A percentile compares a stretch with the other conserved stretches of the same genome.
Evolutionary conservation across 768 basidiomycete genomes (phyloP).

Genomic region (Lentinus brumalis): DNA sequence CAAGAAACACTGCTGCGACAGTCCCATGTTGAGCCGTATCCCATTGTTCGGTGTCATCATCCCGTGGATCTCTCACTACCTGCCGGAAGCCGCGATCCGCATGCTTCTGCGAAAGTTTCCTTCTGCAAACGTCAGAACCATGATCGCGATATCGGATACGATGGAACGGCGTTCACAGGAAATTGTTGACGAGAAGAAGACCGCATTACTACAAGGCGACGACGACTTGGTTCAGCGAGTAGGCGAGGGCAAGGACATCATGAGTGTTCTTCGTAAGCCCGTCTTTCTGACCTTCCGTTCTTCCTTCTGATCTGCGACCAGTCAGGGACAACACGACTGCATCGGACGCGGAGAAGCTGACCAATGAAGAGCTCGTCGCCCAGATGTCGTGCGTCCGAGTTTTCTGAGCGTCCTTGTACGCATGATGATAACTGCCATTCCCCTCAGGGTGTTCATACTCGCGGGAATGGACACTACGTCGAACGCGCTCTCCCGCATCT

Average conservation of each 20-base stretch:
- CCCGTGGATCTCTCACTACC: neutral
- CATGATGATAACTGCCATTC: too few species aligned
- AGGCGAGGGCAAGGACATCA: slow-evolving; percentile 46
- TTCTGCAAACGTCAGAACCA: slow-evolving; percentile 22
- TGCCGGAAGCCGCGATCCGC: neutral
- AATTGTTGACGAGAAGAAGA: slow-evolving; percentile 42
- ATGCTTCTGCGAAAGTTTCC: neutral
- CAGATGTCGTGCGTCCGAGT: slow-evolving; percentile 19
- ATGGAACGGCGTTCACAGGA: slow-evolving; percentile 39
- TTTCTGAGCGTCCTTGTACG: neutral
- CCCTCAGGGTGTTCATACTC: slow-evolving; percentile 22
- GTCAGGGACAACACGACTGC: slow-evolving; percentile 24
- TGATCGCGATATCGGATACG: slow-evolving; percentile 38
- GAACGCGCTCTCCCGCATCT: slow-evolving; percentile 18
- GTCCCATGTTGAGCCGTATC: neutral
- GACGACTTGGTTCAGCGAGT: slow-evolving; percentile 34
- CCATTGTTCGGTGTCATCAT: neutral
- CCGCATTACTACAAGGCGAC: slow-evolving; percentile 37
- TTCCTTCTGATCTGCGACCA: neutral
- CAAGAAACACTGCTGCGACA: neutral
- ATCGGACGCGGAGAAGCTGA: slow-evolving; percentile 8
- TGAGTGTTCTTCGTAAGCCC: slow-evolving; percentile 46
- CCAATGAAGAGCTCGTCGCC: slow-evolving; percentile 15
- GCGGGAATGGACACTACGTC: slow-evolving; percentile 31
- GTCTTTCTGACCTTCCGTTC: too few species aligned